Conservation (phyloP, 179 eudicot species). For the Beta corolliflora region DNA sequence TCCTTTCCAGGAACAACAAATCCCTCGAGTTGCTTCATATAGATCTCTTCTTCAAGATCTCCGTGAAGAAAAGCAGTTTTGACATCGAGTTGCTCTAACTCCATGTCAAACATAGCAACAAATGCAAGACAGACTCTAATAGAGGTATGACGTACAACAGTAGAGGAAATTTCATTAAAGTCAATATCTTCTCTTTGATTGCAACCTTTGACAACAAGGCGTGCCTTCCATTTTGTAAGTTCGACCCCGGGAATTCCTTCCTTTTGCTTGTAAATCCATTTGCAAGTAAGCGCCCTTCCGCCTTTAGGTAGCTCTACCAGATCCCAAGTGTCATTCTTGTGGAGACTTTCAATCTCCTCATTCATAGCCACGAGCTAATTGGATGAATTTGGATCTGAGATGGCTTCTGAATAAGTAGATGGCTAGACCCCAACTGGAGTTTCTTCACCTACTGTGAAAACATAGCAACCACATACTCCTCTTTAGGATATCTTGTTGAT, state of each 20-base stretch:
- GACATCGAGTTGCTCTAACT: too few relatives aligned
- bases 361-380: not conserved
- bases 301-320: conserved; percentile 4
- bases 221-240: not conserved
- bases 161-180: not conserved
- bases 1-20: not conserved
- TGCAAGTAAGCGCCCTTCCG: not conserved
- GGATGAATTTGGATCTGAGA: not conserved
- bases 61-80: too few relatives aligned
- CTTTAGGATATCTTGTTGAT: not conserved
- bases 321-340: conserved; percentile 15
- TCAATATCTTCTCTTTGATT: too few relatives aligned
- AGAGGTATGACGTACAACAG: conserved; percentile 11
- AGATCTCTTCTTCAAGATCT: too few relatives aligned
- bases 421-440: conserved; percentile 10
- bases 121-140: not conserved
- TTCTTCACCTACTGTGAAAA: not conserved
- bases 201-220: not conserved
- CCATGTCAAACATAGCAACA: too few relatives aligned
- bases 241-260: too few relatives aligned
- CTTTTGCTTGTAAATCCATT: too few relatives aligned
- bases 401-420: conserved; percentile 7
- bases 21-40: not conserved
- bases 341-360: not conserved
- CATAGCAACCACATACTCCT: conserved; percentile 10